Conservation (phyloP, 2,329 filamentous ascomycete species). For the Fusarium odoratissimum region DNA sequence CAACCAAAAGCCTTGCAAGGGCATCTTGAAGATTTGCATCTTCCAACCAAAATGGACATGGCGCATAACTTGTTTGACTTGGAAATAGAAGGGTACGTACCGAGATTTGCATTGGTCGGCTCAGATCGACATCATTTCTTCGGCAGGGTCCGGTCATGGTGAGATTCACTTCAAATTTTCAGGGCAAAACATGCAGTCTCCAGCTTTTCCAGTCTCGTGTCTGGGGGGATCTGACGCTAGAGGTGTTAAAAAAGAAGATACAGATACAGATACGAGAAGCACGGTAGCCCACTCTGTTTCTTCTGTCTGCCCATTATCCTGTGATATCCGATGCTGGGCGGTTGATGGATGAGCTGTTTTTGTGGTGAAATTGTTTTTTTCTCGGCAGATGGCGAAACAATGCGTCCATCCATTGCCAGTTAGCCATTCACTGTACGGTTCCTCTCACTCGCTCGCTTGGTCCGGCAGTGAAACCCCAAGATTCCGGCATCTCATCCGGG, state of each 20-base stretch:
- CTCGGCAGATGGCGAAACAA: slow-evolving; percentile 26
- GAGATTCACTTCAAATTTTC: slow-evolving; percentile 1
- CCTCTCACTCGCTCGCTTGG: slow-evolving; percentile 25
- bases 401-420: not conserved
- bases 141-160: slow-evolving; percentile 41
- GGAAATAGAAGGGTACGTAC: slow-evolving; percentile 9
- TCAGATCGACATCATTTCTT: slow-evolving; percentile 43
- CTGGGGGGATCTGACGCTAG: slow-evolving; percentile 17
- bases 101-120: slow-evolving; percentile 17
- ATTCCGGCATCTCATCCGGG: slow-evolving; percentile 11
- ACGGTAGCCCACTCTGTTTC: not conserved
- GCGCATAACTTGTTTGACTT: slow-evolving; percentile 14
- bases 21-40: slow-evolving; percentile 5
- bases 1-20: slow-evolving; percentile 12
- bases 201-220: slow-evolving; percentile 7
- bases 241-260: not conserved
- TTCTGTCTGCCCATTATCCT: slow-evolving; percentile 20
- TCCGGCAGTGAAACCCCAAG: slow-evolving; percentile 37
- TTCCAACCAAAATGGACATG: slow-evolving; percentile 16
- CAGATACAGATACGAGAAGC: slow-evolving; percentile 3
- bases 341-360: slow-evolving; percentile 18
- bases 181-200: slow-evolving; percentile 16
- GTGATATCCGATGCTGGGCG: slow-evolving; percentile 28
- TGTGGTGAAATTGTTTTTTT: not conserved
- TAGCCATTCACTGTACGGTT: not conserved